Percentiles rank a stretch among this genome's conserved stretches.
phyloP scores from a whole-genome alignment of 495 filamentous ascomycete species.

The Lineolata rhizophorae region DNA sequence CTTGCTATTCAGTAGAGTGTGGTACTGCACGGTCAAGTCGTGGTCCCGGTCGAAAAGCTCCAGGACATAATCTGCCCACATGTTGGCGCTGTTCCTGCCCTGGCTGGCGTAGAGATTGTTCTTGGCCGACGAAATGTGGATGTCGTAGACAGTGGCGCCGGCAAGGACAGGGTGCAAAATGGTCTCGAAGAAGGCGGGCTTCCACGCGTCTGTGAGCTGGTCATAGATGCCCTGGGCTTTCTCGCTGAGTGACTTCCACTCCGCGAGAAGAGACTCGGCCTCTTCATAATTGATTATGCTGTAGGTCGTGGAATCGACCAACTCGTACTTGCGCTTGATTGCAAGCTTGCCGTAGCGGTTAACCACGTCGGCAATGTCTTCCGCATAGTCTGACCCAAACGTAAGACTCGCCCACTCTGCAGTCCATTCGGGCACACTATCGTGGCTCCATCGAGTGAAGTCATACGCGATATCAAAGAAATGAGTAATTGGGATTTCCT shows the following conservation, averaged over 20 bases:
- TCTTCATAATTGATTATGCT: constrained; percentile 50
- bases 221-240: constrained; percentile 34
- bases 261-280: constrained; percentile 36
- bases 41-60: constrained; percentile 37
- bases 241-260: constrained; percentile 33
- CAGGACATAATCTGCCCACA: constrained; percentile 33
- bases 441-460: constrained; percentile 26
- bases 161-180: constrained; percentile 44
- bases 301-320: constrained; percentile 39
- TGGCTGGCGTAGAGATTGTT: constrained; percentile 43
- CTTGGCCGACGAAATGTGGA: constrained; percentile 35
- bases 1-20: constrained; percentile 42
- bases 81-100: constrained; percentile 43
- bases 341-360: constrained; percentile 40
- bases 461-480: constrained; percentile 49
- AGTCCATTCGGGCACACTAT: constrained; percentile 32
- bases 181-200: constrained; percentile 46
- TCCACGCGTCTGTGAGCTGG: constrained; percentile 21
- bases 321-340: constrained; percentile 43
- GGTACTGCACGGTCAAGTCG: constrained; percentile 36
- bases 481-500: constrained; percentile 45
- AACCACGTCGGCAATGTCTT: constrained; percentile 31
- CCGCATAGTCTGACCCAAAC: constrained; percentile 29
- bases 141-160: constrained; percentile 35
- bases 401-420: constrained; percentile 33